phyloP scores from a whole-genome alignment of 331 rosid species.

The Rhamnella rubrinervis region DNA sequence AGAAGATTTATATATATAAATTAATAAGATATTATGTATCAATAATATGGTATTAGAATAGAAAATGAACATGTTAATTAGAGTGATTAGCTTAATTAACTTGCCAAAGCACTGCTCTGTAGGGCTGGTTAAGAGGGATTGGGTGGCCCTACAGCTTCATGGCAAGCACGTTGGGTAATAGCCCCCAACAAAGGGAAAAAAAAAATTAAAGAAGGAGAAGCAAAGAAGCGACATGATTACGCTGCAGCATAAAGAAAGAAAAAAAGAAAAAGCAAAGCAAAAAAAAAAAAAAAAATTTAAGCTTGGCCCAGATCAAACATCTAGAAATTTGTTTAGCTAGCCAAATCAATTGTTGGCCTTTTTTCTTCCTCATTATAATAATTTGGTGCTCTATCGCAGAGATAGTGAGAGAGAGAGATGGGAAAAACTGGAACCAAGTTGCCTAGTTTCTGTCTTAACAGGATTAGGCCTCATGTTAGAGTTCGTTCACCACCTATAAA shows the following conservation, averaged over 20 bases:
- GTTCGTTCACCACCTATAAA: constrained; percentile 72
- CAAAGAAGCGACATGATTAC: constrained; percentile 36
- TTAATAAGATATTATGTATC: too few relatives aligned
- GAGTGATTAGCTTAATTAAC: constrained; percentile 26
- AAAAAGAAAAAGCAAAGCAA: constrained; percentile 30
- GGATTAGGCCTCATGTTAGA: constrained; percentile 82
- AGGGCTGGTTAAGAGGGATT: constrained; percentile 13
- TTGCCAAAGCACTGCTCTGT: constrained; percentile 16
- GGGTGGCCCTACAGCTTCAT: constrained; percentile 66
- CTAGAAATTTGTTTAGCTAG: constrained; percentile 34
- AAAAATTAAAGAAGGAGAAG: constrained; percentile 29
- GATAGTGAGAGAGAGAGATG: constrained; percentile 31
- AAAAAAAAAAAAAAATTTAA: constrained; percentile 34
- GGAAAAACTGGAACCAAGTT: constrained; percentile 73
- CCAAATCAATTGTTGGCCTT: constrained; percentile 15
- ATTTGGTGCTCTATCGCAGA: constrained; percentile 13
- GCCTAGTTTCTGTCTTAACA: constrained; percentile 78
- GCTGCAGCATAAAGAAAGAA: neutral
- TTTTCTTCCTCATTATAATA: constrained; percentile 35
- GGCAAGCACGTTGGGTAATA: constrained; percentile 58
- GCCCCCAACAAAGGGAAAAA: constrained; percentile 35
- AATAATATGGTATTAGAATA: constrained; percentile 20
- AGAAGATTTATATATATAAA: too few relatives aligned
- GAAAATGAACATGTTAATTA: constrained; percentile 34
- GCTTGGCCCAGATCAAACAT: constrained; percentile 33